phyloP scores from a whole-genome alignment of 116 monocot genomes.

The Zostera marina region DNA sequence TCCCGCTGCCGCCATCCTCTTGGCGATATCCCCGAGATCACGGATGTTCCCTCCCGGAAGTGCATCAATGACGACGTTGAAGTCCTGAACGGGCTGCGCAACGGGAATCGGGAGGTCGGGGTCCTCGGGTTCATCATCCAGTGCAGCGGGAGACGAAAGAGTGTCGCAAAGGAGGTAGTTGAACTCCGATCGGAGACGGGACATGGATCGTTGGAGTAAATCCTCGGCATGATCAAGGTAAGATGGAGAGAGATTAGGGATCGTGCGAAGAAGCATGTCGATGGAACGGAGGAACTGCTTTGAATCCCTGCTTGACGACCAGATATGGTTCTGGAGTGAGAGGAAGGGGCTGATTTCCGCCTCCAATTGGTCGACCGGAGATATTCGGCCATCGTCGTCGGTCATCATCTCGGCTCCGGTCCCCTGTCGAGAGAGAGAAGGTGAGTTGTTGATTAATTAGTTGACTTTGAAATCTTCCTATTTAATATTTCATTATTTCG shows the following conservation, averaged over 20 bases:
- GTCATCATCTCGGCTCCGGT: not conserved
- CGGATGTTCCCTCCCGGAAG: slow-evolving; percentile 44
- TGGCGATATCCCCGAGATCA: slow-evolving; percentile 44
- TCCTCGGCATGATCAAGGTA: slow-evolving; percentile 35
- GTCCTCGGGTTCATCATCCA: not conserved
- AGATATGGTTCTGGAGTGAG: slow-evolving; percentile 41
- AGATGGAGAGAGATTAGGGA: slow-evolving; percentile 12
- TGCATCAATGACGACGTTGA: slow-evolving; percentile 74
- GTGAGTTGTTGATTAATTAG: not conserved
- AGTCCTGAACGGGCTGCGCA: slow-evolving; percentile 50
- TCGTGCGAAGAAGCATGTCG: slow-evolving; percentile 39
- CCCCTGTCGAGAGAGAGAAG: too few relatives aligned
- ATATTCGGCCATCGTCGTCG: not conserved
- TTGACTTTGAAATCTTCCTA: too few relatives aligned
- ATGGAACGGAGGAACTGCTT: slow-evolving; percentile 50
- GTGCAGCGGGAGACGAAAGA: not conserved
- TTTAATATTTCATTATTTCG: too few relatives aligned
- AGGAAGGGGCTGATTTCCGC: slow-evolving; percentile 25
- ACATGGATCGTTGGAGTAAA: slow-evolving; percentile 53
- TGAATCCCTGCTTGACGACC: slow-evolving; percentile 47
- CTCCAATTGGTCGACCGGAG: not conserved
- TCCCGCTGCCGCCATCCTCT: slow-evolving; percentile 44
- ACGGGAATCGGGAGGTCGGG: slow-evolving; percentile 27
- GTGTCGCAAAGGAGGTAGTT: slow-evolving; percentile 2
- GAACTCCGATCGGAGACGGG: slow-evolving; percentile 72